phyloP scores from a whole-genome alignment of 2,329 filamentous ascomycete species.

The Fusarium circinatum region DNA sequence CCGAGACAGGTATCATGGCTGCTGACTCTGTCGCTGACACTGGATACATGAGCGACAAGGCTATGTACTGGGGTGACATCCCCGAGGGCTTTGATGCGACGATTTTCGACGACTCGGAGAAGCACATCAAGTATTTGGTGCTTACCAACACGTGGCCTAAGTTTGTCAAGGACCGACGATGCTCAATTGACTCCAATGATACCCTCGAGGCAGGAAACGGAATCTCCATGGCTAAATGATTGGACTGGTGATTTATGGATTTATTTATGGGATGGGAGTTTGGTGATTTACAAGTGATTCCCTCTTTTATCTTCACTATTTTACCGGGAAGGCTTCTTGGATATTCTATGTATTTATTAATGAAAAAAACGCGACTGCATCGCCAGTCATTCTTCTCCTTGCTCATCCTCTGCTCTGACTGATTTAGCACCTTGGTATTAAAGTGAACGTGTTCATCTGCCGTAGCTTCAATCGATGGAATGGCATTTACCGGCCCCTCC shows the following conservation, averaged over 20 bases:
- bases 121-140: slow-evolving; percentile 73
- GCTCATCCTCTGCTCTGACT: background rate
- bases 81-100: slow-evolving; percentile 60
- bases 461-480: background rate
- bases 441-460: background rate
- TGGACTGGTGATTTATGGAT: background rate
- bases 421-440: rapidly evolving
- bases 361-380: slow-evolving; percentile 11
- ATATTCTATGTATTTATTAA: slow-evolving; percentile 29
- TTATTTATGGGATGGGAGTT: slow-evolving; percentile 21
- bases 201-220: slow-evolving; percentile 35
- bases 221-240: slow-evolving; percentile 5
- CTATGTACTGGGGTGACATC: slow-evolving; percentile 57
- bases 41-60: slow-evolving; percentile 37
- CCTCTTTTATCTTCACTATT: background rate
- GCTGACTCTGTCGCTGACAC: slow-evolving; percentile 12
- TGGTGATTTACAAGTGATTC: slow-evolving; percentile 32
- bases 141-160: slow-evolving; percentile 77
- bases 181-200: slow-evolving; percentile 47
- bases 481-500: slow-evolving; percentile 15
- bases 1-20: slow-evolving; percentile 40
- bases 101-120: slow-evolving; percentile 70
- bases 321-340: slow-evolving; percentile 8
- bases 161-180: slow-evolving; percentile 58
- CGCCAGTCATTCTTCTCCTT: slow-evolving; percentile 16